These are phyloP conservation scores for Colletotrichum magnum DNA, from an alignment of 2,329 filamentous ascomycete genomes.

Conservation along the genomic window DNA sequence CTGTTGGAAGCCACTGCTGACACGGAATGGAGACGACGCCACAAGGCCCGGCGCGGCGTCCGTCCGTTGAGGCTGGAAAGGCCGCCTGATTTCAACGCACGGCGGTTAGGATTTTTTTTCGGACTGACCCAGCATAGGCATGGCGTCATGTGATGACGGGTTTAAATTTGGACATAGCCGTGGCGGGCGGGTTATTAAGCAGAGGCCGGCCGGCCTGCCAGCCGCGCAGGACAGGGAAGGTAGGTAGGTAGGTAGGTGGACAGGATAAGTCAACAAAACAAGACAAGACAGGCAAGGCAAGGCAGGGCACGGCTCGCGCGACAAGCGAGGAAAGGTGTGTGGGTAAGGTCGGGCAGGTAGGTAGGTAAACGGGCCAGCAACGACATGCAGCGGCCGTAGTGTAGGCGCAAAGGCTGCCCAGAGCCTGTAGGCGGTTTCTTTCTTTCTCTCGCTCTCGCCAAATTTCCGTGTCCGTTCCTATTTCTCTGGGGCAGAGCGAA, in stretches of 20 bases:
- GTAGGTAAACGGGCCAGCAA: no score
- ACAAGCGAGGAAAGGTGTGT: not conserved
- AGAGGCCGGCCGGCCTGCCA: conserved; percentile 7
- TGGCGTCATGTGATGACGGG: conserved; percentile 36
- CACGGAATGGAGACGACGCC: no score
- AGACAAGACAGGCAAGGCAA: not conserved
- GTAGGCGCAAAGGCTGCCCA: not conserved
- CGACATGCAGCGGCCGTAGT: no score
- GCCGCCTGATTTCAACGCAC: conserved; percentile 14
- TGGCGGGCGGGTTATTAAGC: conserved; percentile 19
- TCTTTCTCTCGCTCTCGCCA: not conserved
- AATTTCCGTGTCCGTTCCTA: not conserved
- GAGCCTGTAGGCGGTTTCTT: not conserved
- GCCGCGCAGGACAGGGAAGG: conserved; percentile 10
- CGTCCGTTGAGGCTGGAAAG: conserved; percentile 8
- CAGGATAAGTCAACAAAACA: not conserved
- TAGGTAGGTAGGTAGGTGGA: not conserved
- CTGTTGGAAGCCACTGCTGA: not conserved
- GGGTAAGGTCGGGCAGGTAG: not conserved
- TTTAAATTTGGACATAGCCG: not conserved
- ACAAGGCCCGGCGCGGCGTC: not conserved
- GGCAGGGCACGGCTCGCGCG: not conserved
- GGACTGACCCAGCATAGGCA: conserved; percentile 31
- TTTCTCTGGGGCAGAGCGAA: not conserved
- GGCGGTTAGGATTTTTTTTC: conserved; percentile 21